These are phyloP conservation scores for Fraxinus cuspidata DNA, from an alignment of 257 asterid species.

Conservation along the genomic window DNA sequence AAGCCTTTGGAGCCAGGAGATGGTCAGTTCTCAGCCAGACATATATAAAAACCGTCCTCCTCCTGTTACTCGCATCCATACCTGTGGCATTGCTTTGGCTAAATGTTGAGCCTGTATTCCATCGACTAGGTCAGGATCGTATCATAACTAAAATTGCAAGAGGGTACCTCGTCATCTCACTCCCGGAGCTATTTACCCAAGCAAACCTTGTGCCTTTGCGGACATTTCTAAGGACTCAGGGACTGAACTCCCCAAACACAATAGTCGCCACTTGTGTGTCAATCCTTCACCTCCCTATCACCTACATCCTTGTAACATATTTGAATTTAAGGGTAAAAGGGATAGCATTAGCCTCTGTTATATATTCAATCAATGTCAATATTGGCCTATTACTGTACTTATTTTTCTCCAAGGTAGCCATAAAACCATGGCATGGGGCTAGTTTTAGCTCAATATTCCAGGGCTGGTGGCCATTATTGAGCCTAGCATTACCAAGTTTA, in stretches of 20 bases:
- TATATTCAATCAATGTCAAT: slow-evolving; percentile 62
- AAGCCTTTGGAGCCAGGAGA: slow-evolving; percentile 74
- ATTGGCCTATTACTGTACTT: slow-evolving; percentile 52
- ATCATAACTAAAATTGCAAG: slow-evolving; percentile 58
- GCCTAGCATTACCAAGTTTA: slow-evolving; percentile 63
- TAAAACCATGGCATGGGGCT: slow-evolving; percentile 73
- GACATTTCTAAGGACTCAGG: slow-evolving; percentile 61
- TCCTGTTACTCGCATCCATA: slow-evolving; percentile 56
- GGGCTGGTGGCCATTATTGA: slow-evolving; percentile 64
- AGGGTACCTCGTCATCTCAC: slow-evolving; percentile 54
- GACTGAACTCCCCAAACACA: slow-evolving; percentile 62
- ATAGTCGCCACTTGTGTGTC: slow-evolving; percentile 60
- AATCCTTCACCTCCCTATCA: slow-evolving; percentile 54
- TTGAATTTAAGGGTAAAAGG: slow-evolving; percentile 59
- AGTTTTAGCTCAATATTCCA: slow-evolving; percentile 41
- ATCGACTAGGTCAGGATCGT: slow-evolving; percentile 60
- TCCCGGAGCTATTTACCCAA: slow-evolving; percentile 59
- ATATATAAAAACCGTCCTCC: slow-evolving; percentile 57
- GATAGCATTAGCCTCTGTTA: slow-evolving; percentile 60
- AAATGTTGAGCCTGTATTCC: slow-evolving; percentile 55
- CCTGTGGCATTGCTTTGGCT: slow-evolving; percentile 71
- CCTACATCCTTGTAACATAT: slow-evolving; percentile 58
- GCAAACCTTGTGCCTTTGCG: slow-evolving; percentile 65
- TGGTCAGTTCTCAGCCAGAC: slow-evolving; percentile 62
- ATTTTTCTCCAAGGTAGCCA: slow-evolving; percentile 47